These are phyloP conservation scores for Tricholoma sp. DNA, from an alignment of 768 basidiomycete species.

Conservation along the genomic window DNA sequence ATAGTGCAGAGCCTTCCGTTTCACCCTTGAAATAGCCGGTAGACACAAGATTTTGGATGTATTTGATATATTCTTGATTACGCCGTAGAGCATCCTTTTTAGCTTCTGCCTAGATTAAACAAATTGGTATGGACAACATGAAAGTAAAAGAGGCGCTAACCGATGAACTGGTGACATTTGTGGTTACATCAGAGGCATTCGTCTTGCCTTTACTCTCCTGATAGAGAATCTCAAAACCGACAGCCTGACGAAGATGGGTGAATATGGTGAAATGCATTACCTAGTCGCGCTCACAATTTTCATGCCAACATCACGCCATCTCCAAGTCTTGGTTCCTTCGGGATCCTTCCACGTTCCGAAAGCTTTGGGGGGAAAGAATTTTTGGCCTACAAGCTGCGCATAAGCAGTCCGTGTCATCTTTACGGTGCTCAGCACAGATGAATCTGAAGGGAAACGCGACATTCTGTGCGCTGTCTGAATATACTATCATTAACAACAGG, in stretches of 20 bases:
- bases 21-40: slow-evolving; percentile 78
- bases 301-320: slow-evolving; percentile 85
- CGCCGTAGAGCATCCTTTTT: slow-evolving; percentile 63
- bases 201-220: slow-evolving; percentile 70
- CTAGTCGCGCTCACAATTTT: slow-evolving; percentile 62
- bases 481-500: not conserved
- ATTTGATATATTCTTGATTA: slow-evolving; percentile 64
- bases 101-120: slow-evolving; percentile 46
- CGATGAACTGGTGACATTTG: slow-evolving; percentile 38
- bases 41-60: slow-evolving; percentile 58
- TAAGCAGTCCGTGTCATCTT: slow-evolving; percentile 88
- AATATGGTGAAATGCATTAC: not conserved
- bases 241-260: slow-evolving; percentile 47
- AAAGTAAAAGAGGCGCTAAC: slow-evolving; percentile 30
- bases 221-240: slow-evolving; percentile 96
- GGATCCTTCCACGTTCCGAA: slow-evolving; percentile 71
- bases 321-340: slow-evolving; percentile 63
- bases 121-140: not conserved
- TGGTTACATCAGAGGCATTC: slow-evolving; percentile 28
- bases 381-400: slow-evolving; percentile 88
- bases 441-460: slow-evolving; percentile 80
- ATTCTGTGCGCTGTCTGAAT: slow-evolving; percentile 79
- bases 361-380: slow-evolving; percentile 85
- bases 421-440: slow-evolving; percentile 55
- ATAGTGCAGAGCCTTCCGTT: slow-evolving; percentile 68